phyloP scores from a whole-genome alignment of 352 stramenopile genomes.

The Blastocystis hominis region DNA sequence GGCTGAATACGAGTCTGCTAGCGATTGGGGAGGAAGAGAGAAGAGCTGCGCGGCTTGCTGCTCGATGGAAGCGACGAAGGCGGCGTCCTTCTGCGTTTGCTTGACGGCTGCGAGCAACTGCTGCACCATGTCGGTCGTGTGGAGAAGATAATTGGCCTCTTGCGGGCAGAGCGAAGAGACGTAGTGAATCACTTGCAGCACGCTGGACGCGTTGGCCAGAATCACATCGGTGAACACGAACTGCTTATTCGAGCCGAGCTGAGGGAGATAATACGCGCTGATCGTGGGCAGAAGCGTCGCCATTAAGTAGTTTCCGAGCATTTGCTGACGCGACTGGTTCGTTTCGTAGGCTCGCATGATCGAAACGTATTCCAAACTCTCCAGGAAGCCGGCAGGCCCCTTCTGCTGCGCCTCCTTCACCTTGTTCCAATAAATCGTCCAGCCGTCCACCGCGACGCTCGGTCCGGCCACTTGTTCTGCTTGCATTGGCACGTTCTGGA shows the following conservation, averaged over 20 bases:
- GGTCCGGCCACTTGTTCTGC: neutral
- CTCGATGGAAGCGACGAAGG: neutral
- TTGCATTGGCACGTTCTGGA: neutral
- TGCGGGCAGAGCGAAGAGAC: neutral
- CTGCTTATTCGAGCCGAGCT: neutral
- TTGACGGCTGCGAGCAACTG: neutral
- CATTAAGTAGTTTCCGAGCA: constrained; percentile 38
- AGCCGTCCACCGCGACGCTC: neutral
- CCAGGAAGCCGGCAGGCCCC: neutral
- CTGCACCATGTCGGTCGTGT: neutral
- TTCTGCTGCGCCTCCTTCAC: neutral
- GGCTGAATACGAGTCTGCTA: neutral
- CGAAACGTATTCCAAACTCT: neutral
- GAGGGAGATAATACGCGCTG: constrained; percentile 16
- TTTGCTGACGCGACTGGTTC: neutral
- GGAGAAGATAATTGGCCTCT: constrained; percentile 18
- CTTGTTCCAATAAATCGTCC: neutral
- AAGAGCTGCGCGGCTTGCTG: neutral
- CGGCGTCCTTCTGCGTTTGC: neutral
- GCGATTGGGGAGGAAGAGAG: neutral
- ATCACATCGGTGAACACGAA: neutral
- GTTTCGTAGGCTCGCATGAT: neutral
- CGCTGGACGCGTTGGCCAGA: neutral
- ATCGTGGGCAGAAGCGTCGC: neutral
- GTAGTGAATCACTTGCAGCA: constrained; percentile 9